phyloP scores from a whole-genome alignment of 345 rosid species.

The Eucalyptus sideroxylon region DNA sequence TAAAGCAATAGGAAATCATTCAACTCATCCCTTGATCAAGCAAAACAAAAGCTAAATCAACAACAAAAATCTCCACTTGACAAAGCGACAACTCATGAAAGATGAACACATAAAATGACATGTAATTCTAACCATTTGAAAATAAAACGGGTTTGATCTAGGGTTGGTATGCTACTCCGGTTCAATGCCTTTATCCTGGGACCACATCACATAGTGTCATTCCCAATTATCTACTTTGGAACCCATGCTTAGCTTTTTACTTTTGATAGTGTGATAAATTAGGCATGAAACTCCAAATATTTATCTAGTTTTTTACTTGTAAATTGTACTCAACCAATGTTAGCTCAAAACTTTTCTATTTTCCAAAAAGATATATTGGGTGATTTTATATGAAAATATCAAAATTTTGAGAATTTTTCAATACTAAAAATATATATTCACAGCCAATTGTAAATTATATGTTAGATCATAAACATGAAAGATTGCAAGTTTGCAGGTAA shows the following conservation, averaged over 20 bases:
- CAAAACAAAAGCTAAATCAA: neutral
- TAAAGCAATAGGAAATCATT: neutral
- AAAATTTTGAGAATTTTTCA: neutral
- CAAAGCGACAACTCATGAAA: neutral
- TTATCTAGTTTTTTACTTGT: neutral
- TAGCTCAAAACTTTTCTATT: neutral
- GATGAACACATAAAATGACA: neutral
- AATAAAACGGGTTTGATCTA: neutral
- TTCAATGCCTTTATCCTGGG: rapidly evolving
- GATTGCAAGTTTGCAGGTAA: neutral
- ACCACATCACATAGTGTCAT: rapidly evolving
- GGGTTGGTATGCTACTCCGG: neutral
- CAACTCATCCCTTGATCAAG: neutral
- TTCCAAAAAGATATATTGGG: neutral
- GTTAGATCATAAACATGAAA: neutral
- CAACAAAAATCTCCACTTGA: neutral
- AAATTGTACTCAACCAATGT: neutral
- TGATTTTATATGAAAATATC: neutral
- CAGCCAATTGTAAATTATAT: neutral
- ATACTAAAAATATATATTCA: neutral
- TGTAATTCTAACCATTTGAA: neutral
- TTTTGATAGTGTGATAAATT: neutral
- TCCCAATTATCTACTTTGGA: neutral
- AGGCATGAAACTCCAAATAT: neutral
- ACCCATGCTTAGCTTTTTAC: neutral